These are phyloP conservation scores for Volutella citrinella DNA, from an alignment of 2,329 filamentous ascomycete species.

Conservation along the genomic window DNA sequence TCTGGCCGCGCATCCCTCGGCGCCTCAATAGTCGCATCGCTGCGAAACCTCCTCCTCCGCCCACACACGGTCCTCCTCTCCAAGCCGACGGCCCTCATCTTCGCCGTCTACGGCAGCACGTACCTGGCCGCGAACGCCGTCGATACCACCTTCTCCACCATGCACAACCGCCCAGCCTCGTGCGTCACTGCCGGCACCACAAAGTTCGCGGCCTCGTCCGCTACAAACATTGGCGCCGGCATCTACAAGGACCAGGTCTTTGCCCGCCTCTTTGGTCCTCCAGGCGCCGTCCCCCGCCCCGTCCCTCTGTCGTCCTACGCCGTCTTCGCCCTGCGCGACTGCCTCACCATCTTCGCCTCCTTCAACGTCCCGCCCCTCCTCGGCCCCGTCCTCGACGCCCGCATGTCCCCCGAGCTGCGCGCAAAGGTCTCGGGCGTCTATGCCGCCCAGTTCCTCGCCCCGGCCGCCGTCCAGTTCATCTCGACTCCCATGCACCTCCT, in stretches of 20 bases:
- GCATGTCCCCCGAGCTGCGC: conserved; percentile 48
- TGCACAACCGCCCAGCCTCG: conserved; percentile 53
- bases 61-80: conserved; percentile 62
- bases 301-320: conserved; percentile 70
- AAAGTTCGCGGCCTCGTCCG: conserved; percentile 78
- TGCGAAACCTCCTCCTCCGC: conserved; percentile 52
- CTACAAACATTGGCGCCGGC: conserved; percentile 81
- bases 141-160: conserved; percentile 73
- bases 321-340: conserved; percentile 80
- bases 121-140: conserved; percentile 86
- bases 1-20: conserved; percentile 62
- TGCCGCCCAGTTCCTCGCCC: conserved; percentile 75
- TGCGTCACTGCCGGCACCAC: conserved; percentile 68
- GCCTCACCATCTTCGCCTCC: conserved; percentile 83
- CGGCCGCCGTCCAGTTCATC: conserved; percentile 73
- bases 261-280: conserved; percentile 75
- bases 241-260: conserved; percentile 90
- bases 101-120: conserved; percentile 79
- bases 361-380: conserved; percentile 86
- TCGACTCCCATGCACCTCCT: conserved; percentile 83
- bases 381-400: conserved; percentile 62
- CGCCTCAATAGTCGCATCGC: conserved; percentile 57
- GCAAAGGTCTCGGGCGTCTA: conserved; percentile 50
- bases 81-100: conserved; percentile 67
- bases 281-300: conserved; percentile 44